phyloP scores from a whole-genome alignment of 768 basidiomycete species.

The Leccinum boreale region DNA sequence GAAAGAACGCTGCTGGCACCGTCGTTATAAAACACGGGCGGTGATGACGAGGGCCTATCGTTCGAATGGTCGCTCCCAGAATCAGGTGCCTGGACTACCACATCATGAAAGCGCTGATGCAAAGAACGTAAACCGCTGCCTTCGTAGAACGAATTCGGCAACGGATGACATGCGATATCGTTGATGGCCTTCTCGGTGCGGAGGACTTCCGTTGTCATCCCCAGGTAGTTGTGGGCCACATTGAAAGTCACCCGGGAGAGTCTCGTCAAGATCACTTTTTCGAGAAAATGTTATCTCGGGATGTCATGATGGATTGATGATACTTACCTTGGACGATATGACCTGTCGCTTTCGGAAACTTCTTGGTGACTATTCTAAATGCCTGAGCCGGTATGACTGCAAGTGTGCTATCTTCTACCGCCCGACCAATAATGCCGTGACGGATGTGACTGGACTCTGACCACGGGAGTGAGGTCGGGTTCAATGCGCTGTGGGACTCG shows the following conservation, averaged over 20 bases:
- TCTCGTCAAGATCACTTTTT: slow-evolving; percentile 84
- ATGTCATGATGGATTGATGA: not conserved
- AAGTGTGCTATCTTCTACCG: slow-evolving; percentile 89
- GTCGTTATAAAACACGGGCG: slow-evolving; percentile 14
- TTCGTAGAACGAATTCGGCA: slow-evolving; percentile 89
- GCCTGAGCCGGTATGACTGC: slow-evolving; percentile 99
- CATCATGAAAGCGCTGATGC: slow-evolving; percentile 82
- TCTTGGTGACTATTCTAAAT: slow-evolving; percentile 89
- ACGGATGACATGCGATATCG: slow-evolving; percentile 92
- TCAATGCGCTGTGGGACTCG: slow-evolving; percentile 10
- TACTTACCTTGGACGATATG: slow-evolving; percentile 86
- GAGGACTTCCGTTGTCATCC: slow-evolving; percentile 90
- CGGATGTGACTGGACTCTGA: slow-evolving; percentile 39
- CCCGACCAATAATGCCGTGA: slow-evolving; percentile 84
- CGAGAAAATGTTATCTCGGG: slow-evolving; percentile 6
- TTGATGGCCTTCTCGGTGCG: slow-evolving; percentile 97
- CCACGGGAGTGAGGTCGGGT: slow-evolving; percentile 19
- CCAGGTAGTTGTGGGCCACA: slow-evolving; percentile 95
- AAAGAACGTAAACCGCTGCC: slow-evolving; percentile 87
- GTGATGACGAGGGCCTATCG: slow-evolving; percentile 10
- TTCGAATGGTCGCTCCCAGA: slow-evolving; percentile 59
- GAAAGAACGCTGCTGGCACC: slow-evolving; percentile 5
- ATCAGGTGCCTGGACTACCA: slow-evolving; percentile 42
- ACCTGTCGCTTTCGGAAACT: slow-evolving; percentile 95
- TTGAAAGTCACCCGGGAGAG: slow-evolving; percentile 97